Base-by-base conservation (phyloP, 148 eudicot species). In the Spergularia marina region DNA sequence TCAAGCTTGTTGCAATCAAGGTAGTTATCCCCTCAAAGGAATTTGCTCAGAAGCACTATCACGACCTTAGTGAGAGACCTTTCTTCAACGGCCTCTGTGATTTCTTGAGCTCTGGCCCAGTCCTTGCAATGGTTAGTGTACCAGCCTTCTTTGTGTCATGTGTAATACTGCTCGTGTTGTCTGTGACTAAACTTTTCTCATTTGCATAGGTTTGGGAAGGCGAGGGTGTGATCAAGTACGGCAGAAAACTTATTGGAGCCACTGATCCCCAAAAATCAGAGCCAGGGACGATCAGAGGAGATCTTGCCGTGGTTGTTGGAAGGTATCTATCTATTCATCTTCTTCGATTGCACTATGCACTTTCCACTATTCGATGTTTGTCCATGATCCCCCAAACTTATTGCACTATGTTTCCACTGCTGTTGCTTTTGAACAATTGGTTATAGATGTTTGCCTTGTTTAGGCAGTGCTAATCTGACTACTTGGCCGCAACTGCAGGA, bases 51-150 rank as follows among this genome's bases (percentile, higher is more conserved):
- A 89, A 87, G 89, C 99, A 96, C 77, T 96, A 96, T 68, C 98
- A 96, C 63, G 99, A 96, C 82, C 92, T 96, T 78, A 92, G 84
- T 79, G 99, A 89, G 71, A 89, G 97, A 65, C 98, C 99, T 54
- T 96, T 96, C 87, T 96, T 96, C 77, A 83, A 87, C 64, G 97
- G 98, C 60, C 85, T 95, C 15, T 96, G 99, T 68, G 87, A 92
- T 72, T 96, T 96, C 86, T 87, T 96, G 78, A 91, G 97, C 91
- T 96, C 99, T 75, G 99, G 99, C 73, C 99, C 99, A 25, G 99
- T 96, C 55, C 17, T 96, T 66, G 99, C 97, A 53, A 96, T 96
- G 99, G 99, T 95, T 16, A 82, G 96, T 67, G 59, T 54, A 12
- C 15, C 34, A 13, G 2, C 53, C 7, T 66, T 30, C 6, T 20